Evolutionary conservation across 257 asterid genomes (phyloP).

Genomic region (Gardenia jasminoides): DNA sequence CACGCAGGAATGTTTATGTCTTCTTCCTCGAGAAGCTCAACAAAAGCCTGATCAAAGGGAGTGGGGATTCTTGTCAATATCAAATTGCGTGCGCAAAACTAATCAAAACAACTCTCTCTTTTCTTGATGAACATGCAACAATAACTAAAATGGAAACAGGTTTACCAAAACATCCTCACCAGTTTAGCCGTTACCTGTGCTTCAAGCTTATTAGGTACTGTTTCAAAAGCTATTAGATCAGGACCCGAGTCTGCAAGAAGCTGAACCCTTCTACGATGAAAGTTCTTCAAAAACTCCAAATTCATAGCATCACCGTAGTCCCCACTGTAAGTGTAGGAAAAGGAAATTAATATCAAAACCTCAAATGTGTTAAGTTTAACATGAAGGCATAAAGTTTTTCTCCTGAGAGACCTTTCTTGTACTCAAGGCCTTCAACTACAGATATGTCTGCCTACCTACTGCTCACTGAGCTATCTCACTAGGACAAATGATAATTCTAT

Average conservation of each 20-base stretch:
- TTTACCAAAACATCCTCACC: background rate
- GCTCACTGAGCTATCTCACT: background rate
- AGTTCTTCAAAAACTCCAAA: conserved; percentile 66
- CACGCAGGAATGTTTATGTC: conserved; percentile 71
- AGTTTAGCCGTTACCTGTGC: conserved; percentile 55
- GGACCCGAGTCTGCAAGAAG: conserved; percentile 81
- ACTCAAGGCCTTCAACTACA: background rate
- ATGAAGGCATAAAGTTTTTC: background rate
- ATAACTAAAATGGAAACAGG: background rate
- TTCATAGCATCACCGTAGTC: conserved; percentile 73
- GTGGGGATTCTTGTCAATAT: background rate
- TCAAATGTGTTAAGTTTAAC: background rate
- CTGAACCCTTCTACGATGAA: conserved; percentile 81
- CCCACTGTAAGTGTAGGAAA: conserved; percentile 49
- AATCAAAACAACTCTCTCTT: background rate
- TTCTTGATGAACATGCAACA: background rate
- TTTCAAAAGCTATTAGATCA: conserved; percentile 85
- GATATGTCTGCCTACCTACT: background rate
- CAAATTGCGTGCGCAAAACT: background rate
- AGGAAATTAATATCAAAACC: background rate
- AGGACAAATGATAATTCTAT: background rate
- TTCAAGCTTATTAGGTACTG: conserved; percentile 83
- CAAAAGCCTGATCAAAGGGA: conserved; percentile 57
- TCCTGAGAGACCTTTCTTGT: background rate
- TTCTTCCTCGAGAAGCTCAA: conserved; percentile 76